Percentiles rank a stretch among this genome's conserved stretches.
Conservation (phyloP, 2,329 filamentous ascomycete species). For the Pseudogymnoascus sp. region DNA sequence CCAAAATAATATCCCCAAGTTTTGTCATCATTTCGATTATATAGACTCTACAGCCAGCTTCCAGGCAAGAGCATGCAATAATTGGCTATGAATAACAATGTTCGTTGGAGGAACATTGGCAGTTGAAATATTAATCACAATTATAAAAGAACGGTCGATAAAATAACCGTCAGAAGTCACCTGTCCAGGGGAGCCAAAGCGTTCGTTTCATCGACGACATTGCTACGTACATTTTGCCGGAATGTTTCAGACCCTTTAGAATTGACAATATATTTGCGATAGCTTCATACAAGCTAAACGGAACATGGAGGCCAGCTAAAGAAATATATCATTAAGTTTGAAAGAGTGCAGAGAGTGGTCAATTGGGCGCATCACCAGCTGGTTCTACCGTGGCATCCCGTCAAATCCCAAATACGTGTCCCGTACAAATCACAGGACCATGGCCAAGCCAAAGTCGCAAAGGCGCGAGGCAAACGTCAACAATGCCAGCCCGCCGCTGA, state of each 20-base stretch:
- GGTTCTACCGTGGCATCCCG: neutral
- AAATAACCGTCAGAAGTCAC: neutral
- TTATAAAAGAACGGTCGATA: neutral
- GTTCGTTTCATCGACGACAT: constrained; percentile 5
- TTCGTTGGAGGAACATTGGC: neutral
- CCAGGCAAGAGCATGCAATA: neutral
- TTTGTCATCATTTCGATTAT: neutral
- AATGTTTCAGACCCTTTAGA: neutral
- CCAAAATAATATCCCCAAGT: neutral
- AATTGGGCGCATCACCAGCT: neutral
- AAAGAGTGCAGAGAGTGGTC: neutral
- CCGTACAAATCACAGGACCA: neutral
- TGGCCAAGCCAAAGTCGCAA: constrained; percentile 46
- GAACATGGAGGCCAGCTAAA: neutral
- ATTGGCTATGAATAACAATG: neutral
- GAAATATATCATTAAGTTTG: neutral
- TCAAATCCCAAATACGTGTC: constrained; percentile 6
- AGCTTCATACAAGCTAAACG: neutral
- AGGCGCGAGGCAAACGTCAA: constrained; percentile 37
- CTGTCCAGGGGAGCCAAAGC: neutral
- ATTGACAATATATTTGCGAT: constrained; percentile 4
- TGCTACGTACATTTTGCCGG: constrained; percentile 4
- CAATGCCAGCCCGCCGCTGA: constrained; percentile 21
- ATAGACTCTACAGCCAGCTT: neutral
- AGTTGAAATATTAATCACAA: neutral